These are phyloP conservation scores for Eucalyptus tenuipes DNA, from an alignment of 345 rosid species.

Conservation along the genomic window DNA sequence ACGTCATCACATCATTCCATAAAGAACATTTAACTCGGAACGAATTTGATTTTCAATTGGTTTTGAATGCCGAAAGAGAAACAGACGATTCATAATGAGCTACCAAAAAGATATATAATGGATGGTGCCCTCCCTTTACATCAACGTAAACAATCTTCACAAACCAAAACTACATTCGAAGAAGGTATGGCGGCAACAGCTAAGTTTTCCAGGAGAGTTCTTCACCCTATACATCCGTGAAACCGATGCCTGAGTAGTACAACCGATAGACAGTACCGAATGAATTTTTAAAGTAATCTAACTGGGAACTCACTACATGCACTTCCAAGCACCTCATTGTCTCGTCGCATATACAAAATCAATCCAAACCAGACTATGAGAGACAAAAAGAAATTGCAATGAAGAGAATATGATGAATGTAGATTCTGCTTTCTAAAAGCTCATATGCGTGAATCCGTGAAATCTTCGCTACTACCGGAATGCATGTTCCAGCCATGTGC, in stretches of 20 bases:
- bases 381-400: constrained; percentile 1
- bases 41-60: not conserved
- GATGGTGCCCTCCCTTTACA: not conserved
- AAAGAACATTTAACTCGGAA: not conserved
- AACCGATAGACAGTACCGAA: not conserved
- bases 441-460: constrained; percentile 6
- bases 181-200: not conserved
- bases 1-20: not conserved
- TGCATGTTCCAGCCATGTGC: not conserved
- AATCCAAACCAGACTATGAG: not conserved
- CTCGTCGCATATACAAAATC: constrained; percentile 28
- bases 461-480: constrained; percentile 3
- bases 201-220: not conserved
- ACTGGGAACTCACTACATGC: constrained; percentile 9
- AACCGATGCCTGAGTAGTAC: not conserved
- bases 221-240: not conserved
- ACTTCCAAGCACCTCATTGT: constrained; percentile 2
- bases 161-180: not conserved
- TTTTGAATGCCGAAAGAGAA: not conserved
- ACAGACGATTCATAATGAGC: not conserved
- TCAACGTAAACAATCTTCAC: not conserved
- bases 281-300: not conserved
- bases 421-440: constrained; percentile 10
- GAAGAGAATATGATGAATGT: not conserved
- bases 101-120: not conserved